phyloP scores from a whole-genome alignment of 2,329 filamentous ascomycete genomes.

The Eutypella sp. region DNA sequence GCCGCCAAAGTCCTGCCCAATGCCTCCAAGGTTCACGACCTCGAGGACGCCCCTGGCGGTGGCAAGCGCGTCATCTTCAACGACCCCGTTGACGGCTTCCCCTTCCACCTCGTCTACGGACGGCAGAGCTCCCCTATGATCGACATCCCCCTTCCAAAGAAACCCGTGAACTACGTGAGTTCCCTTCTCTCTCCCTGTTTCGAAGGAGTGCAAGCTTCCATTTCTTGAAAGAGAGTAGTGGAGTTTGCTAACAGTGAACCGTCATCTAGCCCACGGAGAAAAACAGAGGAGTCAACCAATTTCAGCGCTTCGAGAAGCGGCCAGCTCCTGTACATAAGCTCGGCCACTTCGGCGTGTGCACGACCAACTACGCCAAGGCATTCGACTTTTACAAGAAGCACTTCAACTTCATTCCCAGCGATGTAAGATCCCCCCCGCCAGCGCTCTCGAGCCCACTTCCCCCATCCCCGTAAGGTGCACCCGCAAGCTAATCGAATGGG shows the following conservation, averaged over 20 bases:
- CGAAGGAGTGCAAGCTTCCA: no score
- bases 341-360: conserved; percentile 50
- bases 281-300: conserved; percentile 42
- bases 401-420: conserved; percentile 49
- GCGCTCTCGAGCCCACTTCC: not conserved
- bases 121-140: conserved; percentile 37
- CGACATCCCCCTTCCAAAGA: conserved; percentile 33
- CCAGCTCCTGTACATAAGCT: conserved; percentile 48
- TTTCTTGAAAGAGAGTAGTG: no score
- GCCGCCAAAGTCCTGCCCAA: conserved; percentile 42
- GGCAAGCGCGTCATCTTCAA: conserved; percentile 48
- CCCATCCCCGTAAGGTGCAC: not conserved
- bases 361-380: conserved; percentile 43
- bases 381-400: conserved; percentile 45
- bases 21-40: conserved; percentile 43
- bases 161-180: conserved; percentile 42
- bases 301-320: conserved; percentile 47
- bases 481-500: no score
- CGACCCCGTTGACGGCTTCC: conserved; percentile 50
- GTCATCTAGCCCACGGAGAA: conserved; percentile 36
- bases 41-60: conserved; percentile 46
- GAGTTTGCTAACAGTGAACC: not conserved
- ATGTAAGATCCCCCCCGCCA: conserved; percentile 28
- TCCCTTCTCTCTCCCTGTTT: no score
- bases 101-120: conserved; percentile 53